phyloP scores from a whole-genome alignment of 2,329 filamentous ascomycete species.

The Arthrinium phaeospermum region DNA sequence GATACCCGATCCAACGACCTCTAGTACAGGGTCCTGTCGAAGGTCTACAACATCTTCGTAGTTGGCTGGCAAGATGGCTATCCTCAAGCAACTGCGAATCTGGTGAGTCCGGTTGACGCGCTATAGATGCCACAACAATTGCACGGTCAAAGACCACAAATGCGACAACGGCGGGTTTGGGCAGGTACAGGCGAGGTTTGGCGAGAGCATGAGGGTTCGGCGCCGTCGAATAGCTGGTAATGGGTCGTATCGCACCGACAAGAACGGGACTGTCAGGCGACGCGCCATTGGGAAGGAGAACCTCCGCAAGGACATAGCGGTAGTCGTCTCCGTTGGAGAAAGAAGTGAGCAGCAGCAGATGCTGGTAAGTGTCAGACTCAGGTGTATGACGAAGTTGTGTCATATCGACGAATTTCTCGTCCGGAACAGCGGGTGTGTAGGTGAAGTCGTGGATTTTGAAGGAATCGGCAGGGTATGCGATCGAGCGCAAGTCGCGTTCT shows the following conservation, averaged over 20 bases:
- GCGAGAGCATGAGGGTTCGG: constrained; percentile 47
- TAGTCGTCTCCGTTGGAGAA: constrained; percentile 57
- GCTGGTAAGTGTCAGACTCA: constrained; percentile 58
- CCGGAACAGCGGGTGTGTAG: constrained; percentile 63
- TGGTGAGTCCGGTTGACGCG: constrained; percentile 70
- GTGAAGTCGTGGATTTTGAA: constrained; percentile 83
- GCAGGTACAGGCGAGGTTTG: constrained; percentile 75
- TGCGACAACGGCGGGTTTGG: constrained; percentile 78
- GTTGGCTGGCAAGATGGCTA: constrained; percentile 64
- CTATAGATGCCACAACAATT: constrained; percentile 77
- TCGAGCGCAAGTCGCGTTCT: constrained; percentile 54
- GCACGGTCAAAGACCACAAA: constrained; percentile 83
- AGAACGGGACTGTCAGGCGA: constrained; percentile 43
- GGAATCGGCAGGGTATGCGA: constrained; percentile 58
- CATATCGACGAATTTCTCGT: constrained; percentile 55
- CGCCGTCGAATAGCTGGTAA: constrained; percentile 68
- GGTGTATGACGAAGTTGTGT: constrained; percentile 58
- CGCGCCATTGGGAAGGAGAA: constrained; percentile 62
- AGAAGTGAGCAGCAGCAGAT: constrained; percentile 67
- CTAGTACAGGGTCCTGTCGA: constrained; percentile 66
- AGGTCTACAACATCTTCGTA: constrained; percentile 92
- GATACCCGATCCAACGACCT: constrained; percentile 67
- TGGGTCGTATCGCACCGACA: constrained; percentile 70
- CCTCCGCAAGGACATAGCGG: constrained; percentile 78
- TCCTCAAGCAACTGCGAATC: constrained; percentile 77